A percentile compares a stretch with the other conserved stretches of the same genome.
Conservation (phyloP, 2,329 filamentous ascomycete species). For the Hypoxylon sp. region DNA sequence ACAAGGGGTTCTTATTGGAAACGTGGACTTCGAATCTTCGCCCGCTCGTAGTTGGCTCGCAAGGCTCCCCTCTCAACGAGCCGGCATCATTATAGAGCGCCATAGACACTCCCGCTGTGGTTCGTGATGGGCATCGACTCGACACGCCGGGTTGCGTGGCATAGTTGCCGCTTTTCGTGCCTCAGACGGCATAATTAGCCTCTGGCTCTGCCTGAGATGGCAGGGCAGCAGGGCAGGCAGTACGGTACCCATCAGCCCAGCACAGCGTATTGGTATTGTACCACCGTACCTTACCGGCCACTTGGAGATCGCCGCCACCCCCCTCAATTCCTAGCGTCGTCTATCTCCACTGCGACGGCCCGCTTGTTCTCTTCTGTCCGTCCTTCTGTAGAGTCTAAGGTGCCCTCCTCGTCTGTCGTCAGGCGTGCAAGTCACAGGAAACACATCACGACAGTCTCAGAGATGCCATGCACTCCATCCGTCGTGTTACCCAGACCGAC, state of each 20-base stretch:
- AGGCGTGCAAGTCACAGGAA: constrained; percentile 27
- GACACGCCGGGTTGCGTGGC: constrained; percentile 9
- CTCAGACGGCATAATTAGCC: constrained; percentile 13
- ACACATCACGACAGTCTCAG: constrained; percentile 20
- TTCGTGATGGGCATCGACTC: constrained; percentile 11
- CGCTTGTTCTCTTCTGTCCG: constrained; percentile 35
- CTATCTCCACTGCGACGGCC: constrained; percentile 36
- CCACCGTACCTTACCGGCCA: constrained; percentile 34
- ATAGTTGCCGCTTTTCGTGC: constrained; percentile 15
- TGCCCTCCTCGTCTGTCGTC: constrained; percentile 22
- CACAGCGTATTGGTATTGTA: constrained; percentile 31
- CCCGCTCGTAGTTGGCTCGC: neutral
- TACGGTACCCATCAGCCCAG: constrained; percentile 23
- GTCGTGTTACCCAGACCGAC: constrained; percentile 18
- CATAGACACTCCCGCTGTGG: constrained; percentile 10
- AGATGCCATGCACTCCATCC: constrained; percentile 24
- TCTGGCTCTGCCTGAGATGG: constrained; percentile 11
- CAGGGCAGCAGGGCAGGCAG: constrained; percentile 17
- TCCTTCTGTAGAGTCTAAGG: constrained; percentile 28
- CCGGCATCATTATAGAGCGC: constrained; percentile 12
- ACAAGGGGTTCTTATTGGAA: constrained; percentile 32
- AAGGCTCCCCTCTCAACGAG: constrained; percentile 6
- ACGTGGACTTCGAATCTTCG: constrained; percentile 28
- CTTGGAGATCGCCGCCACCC: constrained; percentile 37
- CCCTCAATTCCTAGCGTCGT: constrained; percentile 34